These are phyloP conservation scores for Globisporangium cystogenes DNA, from an alignment of 352 stramenopile species.

Conservation along the genomic window DNA sequence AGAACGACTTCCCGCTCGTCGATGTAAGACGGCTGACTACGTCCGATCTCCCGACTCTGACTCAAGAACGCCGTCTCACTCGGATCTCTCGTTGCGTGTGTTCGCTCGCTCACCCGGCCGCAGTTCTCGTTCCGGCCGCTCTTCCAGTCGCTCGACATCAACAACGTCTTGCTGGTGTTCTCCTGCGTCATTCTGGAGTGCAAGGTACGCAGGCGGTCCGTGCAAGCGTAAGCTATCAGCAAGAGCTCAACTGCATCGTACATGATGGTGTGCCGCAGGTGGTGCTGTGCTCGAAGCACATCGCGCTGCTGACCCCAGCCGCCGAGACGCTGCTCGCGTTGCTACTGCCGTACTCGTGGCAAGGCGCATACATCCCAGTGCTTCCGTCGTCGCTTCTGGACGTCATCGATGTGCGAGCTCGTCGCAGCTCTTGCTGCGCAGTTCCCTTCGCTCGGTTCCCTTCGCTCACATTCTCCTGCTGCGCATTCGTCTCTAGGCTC, in stretches of 20 bases:
- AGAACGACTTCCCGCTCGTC: constrained; percentile 90
- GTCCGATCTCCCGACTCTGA: neutral
- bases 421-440: neutral
- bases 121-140: constrained; percentile 92
- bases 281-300: constrained; percentile 88
- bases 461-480: neutral
- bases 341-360: constrained; percentile 93
- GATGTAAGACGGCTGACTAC: constrained; percentile 48
- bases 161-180: constrained; percentile 90
- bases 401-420: constrained; percentile 84
- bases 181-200: constrained; percentile 87
- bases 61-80: too few relatives aligned
- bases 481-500: constrained; percentile 43
- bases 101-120: too few relatives aligned
- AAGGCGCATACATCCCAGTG: constrained; percentile 93
- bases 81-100: neutral
- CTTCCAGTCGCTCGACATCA: constrained; percentile 90
- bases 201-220: constrained; percentile 37
- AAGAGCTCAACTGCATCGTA: neutral
- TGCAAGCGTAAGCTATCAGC: too few relatives aligned
- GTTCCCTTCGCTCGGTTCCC: neutral
- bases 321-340: constrained; percentile 89
- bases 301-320: constrained; percentile 87
- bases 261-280: constrained; percentile 37
- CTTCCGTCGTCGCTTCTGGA: constrained; percentile 90